Percentiles rank a stretch among this genome's conserved stretches.
Conservation (phyloP, 257 asterid species). For the Ilex asprella region DNA sequence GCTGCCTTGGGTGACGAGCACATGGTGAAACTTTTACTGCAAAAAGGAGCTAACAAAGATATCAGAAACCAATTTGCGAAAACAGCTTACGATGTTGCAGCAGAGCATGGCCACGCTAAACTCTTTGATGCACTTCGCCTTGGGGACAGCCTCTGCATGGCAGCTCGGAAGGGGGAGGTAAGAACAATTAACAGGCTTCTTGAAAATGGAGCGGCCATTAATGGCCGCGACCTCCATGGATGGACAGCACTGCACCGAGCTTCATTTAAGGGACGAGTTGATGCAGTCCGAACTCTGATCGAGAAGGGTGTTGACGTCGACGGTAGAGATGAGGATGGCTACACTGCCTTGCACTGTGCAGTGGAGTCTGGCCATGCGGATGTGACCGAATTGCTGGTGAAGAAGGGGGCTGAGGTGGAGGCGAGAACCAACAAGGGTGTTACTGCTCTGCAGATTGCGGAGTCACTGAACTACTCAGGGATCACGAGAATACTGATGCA, state of each 20-base stretch:
- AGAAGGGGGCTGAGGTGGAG: no score
- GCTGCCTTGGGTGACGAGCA: constrained; percentile 56
- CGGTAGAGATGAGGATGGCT: constrained; percentile 63
- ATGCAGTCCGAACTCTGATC: constrained; percentile 39
- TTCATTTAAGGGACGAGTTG: constrained; percentile 53
- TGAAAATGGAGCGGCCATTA: constrained; percentile 54
- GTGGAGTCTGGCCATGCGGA: constrained; percentile 67
- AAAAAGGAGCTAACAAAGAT: constrained; percentile 64
- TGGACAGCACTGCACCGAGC: constrained; percentile 78
- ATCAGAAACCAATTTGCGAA: constrained; percentile 44
- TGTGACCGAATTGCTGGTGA: constrained; percentile 5
- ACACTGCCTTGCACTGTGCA: constrained; percentile 64
- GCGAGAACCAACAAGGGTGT: constrained; percentile 46
- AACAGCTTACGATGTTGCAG: constrained; percentile 69
- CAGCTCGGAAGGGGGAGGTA: constrained; percentile 62
- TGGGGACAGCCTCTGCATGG: constrained; percentile 50
- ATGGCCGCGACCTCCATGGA: constrained; percentile 67
- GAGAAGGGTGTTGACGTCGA: constrained; percentile 54
- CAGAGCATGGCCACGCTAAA: constrained; percentile 52
- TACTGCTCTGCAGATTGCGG: constrained; percentile 49
- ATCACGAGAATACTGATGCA: constrained; percentile 46
- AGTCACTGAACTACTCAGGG: constrained; percentile 48
- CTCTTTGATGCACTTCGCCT: constrained; percentile 62
- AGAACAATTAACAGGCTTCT: constrained; percentile 50
- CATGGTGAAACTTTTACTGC: constrained; percentile 52